Evolutionary conservation across 495 filamentous ascomycete species (phyloP).

Genomic region (Penicillium mononematosum): DNA sequence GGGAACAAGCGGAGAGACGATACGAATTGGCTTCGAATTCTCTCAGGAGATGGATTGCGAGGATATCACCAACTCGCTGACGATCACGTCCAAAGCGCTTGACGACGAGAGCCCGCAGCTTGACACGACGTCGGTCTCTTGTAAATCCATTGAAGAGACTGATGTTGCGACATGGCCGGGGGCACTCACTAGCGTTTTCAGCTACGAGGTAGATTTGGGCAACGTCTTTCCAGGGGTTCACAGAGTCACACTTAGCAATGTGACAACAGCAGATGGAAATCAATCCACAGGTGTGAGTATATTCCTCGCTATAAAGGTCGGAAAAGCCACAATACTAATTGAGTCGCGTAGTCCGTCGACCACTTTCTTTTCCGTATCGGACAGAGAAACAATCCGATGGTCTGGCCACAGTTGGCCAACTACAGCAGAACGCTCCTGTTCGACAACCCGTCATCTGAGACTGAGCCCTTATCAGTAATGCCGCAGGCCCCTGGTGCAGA

Average conservation of each 20-base stretch:
- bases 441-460: conserved; percentile 36
- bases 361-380: conserved; percentile 58
- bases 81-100: conserved; percentile 43
- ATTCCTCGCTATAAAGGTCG: background rate
- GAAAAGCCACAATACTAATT: conserved; percentile 11
- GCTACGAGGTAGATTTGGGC: conserved; percentile 34
- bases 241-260: conserved; percentile 45
- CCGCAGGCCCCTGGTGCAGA: conserved; percentile 66
- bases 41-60: conserved; percentile 59
- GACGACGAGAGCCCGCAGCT: conserved; percentile 21
- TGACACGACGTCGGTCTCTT: conserved; percentile 24
- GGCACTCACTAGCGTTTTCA: conserved; percentile 37
- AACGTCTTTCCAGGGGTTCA: conserved; percentile 53
- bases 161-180: conserved; percentile 30
- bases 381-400: conserved; percentile 57
- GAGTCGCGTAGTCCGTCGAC: conserved; percentile 48
- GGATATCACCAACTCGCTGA: conserved; percentile 33
- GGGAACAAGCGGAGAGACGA: conserved; percentile 26
- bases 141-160: conserved; percentile 16
- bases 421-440: conserved; percentile 47
- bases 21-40: conserved; percentile 51
- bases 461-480: conserved; percentile 48
- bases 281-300: conserved; percentile 36
- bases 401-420: conserved; percentile 54
- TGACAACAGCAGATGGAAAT: conserved; percentile 32